Percentiles rank a stretch among this genome's conserved stretches.
Evolutionary conservation across 148 eudicot species (phyloP).

Genomic region (Gaultheria prostrata): DNA sequence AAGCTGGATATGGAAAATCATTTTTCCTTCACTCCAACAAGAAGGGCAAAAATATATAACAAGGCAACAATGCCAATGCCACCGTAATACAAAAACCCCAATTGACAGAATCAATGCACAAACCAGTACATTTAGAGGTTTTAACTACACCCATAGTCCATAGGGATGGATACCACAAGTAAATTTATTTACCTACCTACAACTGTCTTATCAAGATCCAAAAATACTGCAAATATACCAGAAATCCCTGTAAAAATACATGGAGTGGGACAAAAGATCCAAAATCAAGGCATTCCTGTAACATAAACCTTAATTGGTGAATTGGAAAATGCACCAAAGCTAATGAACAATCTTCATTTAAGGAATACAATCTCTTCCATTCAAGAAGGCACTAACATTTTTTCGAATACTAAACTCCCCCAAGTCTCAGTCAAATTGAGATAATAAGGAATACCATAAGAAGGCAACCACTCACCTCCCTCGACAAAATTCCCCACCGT

Average conservation of each 20-base stretch:
- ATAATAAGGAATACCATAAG: slow-evolving; percentile 44
- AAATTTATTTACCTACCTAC: background rate
- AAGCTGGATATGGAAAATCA: background rate
- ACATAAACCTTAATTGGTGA: background rate
- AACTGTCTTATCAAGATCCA: background rate
- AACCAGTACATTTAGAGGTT: background rate
- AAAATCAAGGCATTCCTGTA: background rate
- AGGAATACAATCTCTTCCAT: background rate
- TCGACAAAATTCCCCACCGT: slow-evolving; percentile 58
- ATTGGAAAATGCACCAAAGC: too few relatives aligned
- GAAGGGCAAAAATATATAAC: too few relatives aligned
- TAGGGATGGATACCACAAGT: background rate
- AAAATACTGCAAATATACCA: background rate
- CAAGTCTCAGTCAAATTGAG: slow-evolving; percentile 37
- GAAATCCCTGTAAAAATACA: too few relatives aligned
- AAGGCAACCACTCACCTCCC: slow-evolving; percentile 64
- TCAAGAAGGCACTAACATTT: background rate
- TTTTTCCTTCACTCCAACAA: background rate
- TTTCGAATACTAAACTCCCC: too few relatives aligned
- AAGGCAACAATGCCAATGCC: slow-evolving; percentile 6
- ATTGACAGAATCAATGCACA: background rate
- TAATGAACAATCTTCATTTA: background rate
- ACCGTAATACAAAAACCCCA: background rate
- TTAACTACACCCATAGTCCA: background rate
- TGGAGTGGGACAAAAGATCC: background rate